These are phyloP conservation scores for Pythium aristosporum DNA, from an alignment of 352 stramenopile genomes.

Conservation along the genomic window DNA sequence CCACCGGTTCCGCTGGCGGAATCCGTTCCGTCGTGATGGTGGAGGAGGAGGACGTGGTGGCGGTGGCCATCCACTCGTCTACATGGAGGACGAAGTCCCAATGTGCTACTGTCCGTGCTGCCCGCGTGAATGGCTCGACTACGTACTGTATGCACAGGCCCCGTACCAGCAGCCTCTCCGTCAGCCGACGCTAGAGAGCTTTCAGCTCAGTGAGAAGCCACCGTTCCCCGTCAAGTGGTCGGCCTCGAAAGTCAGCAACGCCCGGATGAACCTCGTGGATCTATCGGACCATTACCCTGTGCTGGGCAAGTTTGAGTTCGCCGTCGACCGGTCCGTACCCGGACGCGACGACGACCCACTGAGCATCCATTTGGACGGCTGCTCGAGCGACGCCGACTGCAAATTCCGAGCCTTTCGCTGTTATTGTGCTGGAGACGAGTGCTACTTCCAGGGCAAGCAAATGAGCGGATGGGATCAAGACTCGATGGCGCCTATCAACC, in stretches of 20 bases:
- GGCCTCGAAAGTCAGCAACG: constrained; percentile 39
- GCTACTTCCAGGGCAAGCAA: constrained; percentile 62
- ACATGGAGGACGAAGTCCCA: constrained; percentile 31
- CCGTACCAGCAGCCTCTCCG: constrained; percentile 70
- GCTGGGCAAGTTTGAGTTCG: constrained; percentile 64
- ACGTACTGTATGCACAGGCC: constrained; percentile 58
- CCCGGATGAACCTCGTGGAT: constrained; percentile 61
- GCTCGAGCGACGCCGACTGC: constrained; percentile 70
- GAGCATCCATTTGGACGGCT: constrained; percentile 72
- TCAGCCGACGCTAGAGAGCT: constrained; percentile 52
- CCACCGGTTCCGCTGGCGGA: constrained; percentile 16
- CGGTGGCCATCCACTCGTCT: constrained; percentile 31
- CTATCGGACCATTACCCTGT: constrained; percentile 83
- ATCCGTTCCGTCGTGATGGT: constrained; percentile 8
- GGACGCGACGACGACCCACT: constrained; percentile 49
- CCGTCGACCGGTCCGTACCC: constrained; percentile 30
- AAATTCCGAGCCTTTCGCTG: constrained; percentile 67
- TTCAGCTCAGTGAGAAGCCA: constrained; percentile 47
- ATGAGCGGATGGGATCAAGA: constrained; percentile 48
- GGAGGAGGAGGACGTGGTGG: not conserved
- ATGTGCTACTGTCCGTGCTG: constrained; percentile 84
- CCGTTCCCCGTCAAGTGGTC: constrained; percentile 70
- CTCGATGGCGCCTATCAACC: constrained; percentile 68
- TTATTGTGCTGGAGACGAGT: constrained; percentile 66
- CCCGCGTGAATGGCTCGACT: constrained; percentile 81